Evolutionary conservation across 352 stramenopile species (phyloP).

Genomic region (Phytophthora podocarpi): DNA sequence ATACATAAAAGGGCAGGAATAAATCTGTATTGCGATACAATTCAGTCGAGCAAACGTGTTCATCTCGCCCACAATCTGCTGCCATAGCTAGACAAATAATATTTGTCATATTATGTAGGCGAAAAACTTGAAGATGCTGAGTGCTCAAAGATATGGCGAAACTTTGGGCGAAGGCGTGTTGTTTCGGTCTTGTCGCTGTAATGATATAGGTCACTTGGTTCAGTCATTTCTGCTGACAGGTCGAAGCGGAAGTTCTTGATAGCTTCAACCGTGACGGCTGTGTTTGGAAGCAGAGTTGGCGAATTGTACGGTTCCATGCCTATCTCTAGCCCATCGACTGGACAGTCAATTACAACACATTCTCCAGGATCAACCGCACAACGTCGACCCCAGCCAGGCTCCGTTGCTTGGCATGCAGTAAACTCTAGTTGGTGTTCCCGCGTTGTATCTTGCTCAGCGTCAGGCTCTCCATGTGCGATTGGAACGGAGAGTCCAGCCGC

Average conservation of each 20-base stretch:
- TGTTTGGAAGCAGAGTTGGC: not conserved
- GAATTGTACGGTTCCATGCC: not conserved
- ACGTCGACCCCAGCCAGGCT: not conserved
- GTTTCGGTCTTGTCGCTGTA: not conserved
- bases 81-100: too few species aligned
- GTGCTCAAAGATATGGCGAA: conserved; percentile 20
- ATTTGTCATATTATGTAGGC: too few species aligned
- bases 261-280: not conserved
- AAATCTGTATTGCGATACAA: too few species aligned
- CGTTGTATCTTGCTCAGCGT: conserved; percentile 7
- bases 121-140: too few species aligned
- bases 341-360: not conserved
- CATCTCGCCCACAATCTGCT: too few species aligned
- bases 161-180: conserved; percentile 11
- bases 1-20: too few species aligned
- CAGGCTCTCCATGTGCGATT: not conserved
- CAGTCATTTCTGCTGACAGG: not conserved
- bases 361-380: conserved; percentile 3
- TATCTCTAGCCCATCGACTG: not conserved
- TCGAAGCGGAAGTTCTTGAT: conserved; percentile 18
- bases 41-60: too few species aligned
- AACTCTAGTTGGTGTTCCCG: conserved; percentile 8
- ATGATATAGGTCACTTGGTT: not conserved
- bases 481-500: conserved; percentile 24
- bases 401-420: not conserved